Evolutionary conservation across 1,284 basidiomycete genomes (phyloP), one percentile per base, ranked within the genome.

Genomic region (Puccinia novopanici): DNA sequence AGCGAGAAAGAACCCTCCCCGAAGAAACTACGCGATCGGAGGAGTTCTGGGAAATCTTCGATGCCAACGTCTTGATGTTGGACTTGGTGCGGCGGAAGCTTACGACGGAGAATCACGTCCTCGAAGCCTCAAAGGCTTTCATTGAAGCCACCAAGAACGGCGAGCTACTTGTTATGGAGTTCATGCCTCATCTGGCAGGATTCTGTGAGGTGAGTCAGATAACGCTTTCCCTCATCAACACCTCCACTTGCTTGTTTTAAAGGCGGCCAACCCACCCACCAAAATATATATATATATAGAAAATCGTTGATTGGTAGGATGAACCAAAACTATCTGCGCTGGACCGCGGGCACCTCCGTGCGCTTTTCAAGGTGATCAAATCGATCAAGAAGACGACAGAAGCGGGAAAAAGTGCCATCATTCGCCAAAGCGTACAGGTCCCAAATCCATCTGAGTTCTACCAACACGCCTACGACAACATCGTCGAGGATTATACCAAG

Each of bases 101-200:
- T 22, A 30, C 34, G 0, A 40, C 19, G 5, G 2, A 65, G 30
- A 13, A 3, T 10, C 34, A 1, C 19, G 24, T 65, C 17, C 34
- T 65, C n/a, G 37, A 65, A n/a, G 61, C 34, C 5, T 19, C 61
- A 0, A 8, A 40, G 6, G 30, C 17, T 3, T 65, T 65, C 22
- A 42, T 40, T 19, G 37, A 34, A 19, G 34, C 15, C 12, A 42
- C 34, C 10, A 40, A 34, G 67, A 45, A 52, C 10, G 67, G 67
- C 42, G 45, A 48, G 27, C 27, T 70, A 42, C 42, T 70, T 13
- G 67, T 30, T 9, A 70, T 70, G 24, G 67, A 70, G 67, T 50
- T 70, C 45, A 70, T 70, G 9, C 24, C 67, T 27, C 67, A 48
- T 34, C 67, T 70, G 5, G 67, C 42, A 15, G 13, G 24, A 15